Conservation (phyloP, 2,329 filamentous ascomycete species). For the Pseudogymnoascus sp. region DNA sequence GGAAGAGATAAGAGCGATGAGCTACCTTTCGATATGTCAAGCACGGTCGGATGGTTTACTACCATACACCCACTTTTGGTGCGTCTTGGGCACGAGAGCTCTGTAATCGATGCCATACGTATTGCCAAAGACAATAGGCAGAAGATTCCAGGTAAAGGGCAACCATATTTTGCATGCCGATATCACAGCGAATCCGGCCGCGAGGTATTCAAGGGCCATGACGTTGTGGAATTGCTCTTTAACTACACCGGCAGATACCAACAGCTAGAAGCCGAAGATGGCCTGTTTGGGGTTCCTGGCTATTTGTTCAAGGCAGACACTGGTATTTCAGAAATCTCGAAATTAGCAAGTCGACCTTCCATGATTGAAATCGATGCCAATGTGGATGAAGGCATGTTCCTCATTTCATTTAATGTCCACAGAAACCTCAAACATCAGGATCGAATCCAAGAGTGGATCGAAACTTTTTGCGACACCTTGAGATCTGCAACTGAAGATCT, state of each 20-base stretch:
- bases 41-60: slow-evolving; percentile 41
- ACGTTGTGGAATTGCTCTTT: slow-evolving; percentile 40
- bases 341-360: neutral
- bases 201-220: slow-evolving; percentile 27
- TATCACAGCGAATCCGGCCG: neutral
- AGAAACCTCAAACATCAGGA: slow-evolving; percentile 8
- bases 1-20: slow-evolving; percentile 30
- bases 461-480: neutral
- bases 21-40: slow-evolving; percentile 21
- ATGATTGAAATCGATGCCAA: slow-evolving; percentile 7
- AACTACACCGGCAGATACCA: slow-evolving; percentile 42
- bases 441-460: slow-evolving; percentile 7
- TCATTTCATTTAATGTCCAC: slow-evolving; percentile 7
- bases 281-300: slow-evolving; percentile 22
- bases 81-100: neutral
- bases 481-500: neutral
- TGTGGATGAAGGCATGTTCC: neutral
- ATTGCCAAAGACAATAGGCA: neutral
- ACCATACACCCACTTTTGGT: slow-evolving; percentile 29
- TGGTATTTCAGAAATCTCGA: neutral
- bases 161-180: neutral
- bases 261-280: slow-evolving; percentile 35
- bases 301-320: neutral
- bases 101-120: neutral
- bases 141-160: slow-evolving; percentile 1